Evolutionary conservation across 2,329 filamentous ascomycete species (phyloP), one percentile per base, ranked within the genome.

Genomic region (Coniella vitis): DNA sequence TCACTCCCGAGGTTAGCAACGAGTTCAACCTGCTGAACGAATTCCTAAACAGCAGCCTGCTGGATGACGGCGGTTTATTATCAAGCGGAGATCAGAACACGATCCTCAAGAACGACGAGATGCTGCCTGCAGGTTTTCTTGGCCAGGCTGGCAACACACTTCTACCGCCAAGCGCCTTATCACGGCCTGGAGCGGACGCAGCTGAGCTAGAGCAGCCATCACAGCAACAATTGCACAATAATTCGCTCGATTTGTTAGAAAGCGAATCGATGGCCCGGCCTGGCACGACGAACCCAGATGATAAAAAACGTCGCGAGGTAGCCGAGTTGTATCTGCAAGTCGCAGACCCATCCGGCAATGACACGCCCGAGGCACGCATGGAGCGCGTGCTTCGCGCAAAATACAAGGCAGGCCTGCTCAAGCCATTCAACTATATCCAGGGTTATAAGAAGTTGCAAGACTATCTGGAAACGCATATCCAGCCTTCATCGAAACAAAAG

Each of bases 371-470:
- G 66, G 89, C 95, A 65, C 86, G 93, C 52, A 95, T 98, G 87
- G 86, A 91, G 61, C 89, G 93, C 58, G 80, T 98, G 7, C 79
- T 98, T 49, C 87, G 86, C 64, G 93, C 93, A 55, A 98, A 98
- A 67, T 94, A 95, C 67, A 90, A 97, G 57, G 93, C 93, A 1
- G 93, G 93, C 2, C 76, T 98, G 61, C 73, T 98, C 51, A 93
- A 90, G 62, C 93, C 93, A 1, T 98, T 98, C 76, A 97, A 97
- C 70, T 98, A 98, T 66, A 88, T 97, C 58, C 95, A 94, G 61
- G 93, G 93, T 12, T 98, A 98, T 65, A 86, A 89, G 10, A 81
- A 90, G 29, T 73, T 98, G 41, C 88, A 90, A 55, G 83, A 85
- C 54, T 98, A 96, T 65, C 90, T 98, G 75, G 90, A 96, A 61